These are phyloP conservation scores for Daldinia loculata DNA, from an alignment of 495 filamentous ascomycete genomes.

Conservation along the genomic window DNA sequence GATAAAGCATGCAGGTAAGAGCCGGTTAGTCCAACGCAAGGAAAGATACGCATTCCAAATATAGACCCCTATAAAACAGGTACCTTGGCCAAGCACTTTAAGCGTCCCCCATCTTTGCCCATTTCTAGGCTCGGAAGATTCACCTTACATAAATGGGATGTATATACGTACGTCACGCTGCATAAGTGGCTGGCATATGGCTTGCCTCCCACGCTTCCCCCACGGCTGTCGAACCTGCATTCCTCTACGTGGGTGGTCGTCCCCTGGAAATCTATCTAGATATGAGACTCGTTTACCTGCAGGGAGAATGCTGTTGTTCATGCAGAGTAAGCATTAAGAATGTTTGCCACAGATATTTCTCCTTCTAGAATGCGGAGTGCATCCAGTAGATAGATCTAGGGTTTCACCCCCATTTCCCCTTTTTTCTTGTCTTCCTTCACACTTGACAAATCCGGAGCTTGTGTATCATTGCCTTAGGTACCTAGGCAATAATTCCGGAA, in stretches of 20 bases:
- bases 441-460: neutral
- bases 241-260: constrained; percentile 9
- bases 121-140: constrained; percentile 13
- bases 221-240: constrained; percentile 15
- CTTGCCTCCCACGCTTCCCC: constrained; percentile 14
- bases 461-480: constrained; percentile 5
- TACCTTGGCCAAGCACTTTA: neutral
- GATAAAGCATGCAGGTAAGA: neutral
- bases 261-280: constrained; percentile 15
- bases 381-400: constrained; percentile 21
- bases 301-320: neutral
- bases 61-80: neutral
- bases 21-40: neutral
- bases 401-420: neutral
- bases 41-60: neutral
- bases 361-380: constrained; percentile 36
- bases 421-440: neutral
- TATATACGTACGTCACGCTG: constrained; percentile 27
- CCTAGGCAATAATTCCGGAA: neutral
- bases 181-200: constrained; percentile 17
- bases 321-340: constrained; percentile 17
- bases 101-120: neutral
- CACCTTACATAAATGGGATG: constrained; percentile 11
- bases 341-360: neutral
- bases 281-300: neutral